Evolutionary conservation across 768 basidiomycete species (phyloP), one percentile per base, ranked within the genome.

Genomic region (Fomitopsis serialis): DNA sequence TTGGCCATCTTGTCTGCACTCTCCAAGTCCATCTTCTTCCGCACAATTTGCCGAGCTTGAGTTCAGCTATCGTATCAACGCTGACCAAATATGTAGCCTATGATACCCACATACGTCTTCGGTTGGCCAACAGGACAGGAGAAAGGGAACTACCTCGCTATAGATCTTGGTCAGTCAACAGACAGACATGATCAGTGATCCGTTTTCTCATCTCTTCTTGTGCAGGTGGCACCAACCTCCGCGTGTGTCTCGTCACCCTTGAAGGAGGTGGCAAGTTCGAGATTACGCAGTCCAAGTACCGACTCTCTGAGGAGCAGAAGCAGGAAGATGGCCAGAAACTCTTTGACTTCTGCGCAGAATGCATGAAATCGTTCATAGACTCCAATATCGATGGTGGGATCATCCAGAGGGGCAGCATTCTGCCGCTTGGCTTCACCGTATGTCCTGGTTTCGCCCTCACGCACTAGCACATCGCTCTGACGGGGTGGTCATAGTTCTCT

Each of bases 311-410:
- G 65, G 97, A 98, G 64, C 97, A 98, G 69, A 99, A 99, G 70
- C 93, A 97, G 54, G 92, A 90, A 7, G 93, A 98, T n/a, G 97
- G 95, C 6, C 87, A 92, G 66, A 87, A 86, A 55, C 73, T 99
- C 48, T 98, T 99, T 60, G 97, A 99, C 72, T 99, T 99, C 64
- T 98, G 96, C 66, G 97, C 92, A 0, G 87, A 96, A 66, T 97
- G 89, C 66, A 71, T 98, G 54, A 88, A 90, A 68, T 84, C 81
- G 7, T 99, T 98, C 70, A 78, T 98, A 58, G 81, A 86, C 25
- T 84, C 85, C 17, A 89, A 91, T 49, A 70, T 84, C 15, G 76
- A 74, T 12, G 73, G 73, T 23, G 82, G 78, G 10, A 69, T 72
- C 2, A 71, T 83, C 27, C 71, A 75, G 61, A 72, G 75, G 17